Conservation (phyloP, 2,329 filamentous ascomycete genomes). For the Scytalidium lignicola region DNA sequence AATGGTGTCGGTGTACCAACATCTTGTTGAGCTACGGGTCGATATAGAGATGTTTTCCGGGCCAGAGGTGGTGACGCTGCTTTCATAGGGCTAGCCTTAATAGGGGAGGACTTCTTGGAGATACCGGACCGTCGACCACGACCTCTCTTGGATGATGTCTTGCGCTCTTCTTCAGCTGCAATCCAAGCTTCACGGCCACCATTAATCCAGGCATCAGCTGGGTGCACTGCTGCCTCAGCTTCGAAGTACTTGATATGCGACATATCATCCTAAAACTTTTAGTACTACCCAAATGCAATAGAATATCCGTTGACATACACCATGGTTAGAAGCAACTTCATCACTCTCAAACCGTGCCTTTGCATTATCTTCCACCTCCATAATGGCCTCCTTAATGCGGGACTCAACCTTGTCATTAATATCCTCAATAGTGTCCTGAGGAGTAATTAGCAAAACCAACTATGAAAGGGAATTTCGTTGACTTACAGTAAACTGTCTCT, state of each 20-base stretch:
- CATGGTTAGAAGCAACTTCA: constrained; percentile 16
- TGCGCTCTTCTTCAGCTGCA: constrained; percentile 6
- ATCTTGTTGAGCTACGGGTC: constrained; percentile 5
- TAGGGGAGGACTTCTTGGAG: constrained; percentile 5
- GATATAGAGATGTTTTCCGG: constrained; percentile 11
- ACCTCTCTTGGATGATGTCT: constrained; percentile 2
- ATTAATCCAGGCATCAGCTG: constrained; percentile 3
- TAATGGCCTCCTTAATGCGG: constrained; percentile 15
- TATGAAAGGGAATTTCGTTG: neutral
- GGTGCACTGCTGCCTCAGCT: neutral
- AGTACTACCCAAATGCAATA: neutral
- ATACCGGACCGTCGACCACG: constrained; percentile 5
- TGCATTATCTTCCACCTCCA: constrained; percentile 10
- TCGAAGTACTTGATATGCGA: neutral
- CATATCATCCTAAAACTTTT: neutral
- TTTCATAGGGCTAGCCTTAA: constrained; percentile 1
- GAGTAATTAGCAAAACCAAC: constrained; percentile 5
- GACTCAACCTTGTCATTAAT: constrained; percentile 12
- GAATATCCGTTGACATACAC: constrained; percentile 8
- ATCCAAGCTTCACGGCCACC: constrained; percentile 3
- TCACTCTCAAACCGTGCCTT: neutral
- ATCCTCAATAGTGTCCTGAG: constrained; percentile 14
- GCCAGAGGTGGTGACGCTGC: constrained; percentile 6
- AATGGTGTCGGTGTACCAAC: neutral
- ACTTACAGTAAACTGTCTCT: constrained; percentile 18